These are phyloP conservation scores for Falciphora oryzae DNA, from an alignment of 2,329 filamentous ascomycete genomes.

Conservation along the genomic window DNA sequence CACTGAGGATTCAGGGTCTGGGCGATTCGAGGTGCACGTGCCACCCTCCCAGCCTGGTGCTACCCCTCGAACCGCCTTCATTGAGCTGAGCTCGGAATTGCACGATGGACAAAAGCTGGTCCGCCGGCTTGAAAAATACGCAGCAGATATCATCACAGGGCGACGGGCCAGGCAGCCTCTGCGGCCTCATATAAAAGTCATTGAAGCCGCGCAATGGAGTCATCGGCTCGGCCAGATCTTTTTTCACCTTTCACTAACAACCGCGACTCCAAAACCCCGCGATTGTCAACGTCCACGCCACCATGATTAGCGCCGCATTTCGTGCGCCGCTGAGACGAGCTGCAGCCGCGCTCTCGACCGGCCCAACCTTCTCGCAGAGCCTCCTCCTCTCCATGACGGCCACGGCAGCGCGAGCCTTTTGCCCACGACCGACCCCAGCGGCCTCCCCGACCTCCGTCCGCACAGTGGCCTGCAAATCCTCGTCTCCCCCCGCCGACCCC, in stretches of 20 bases:
- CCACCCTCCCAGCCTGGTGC: no score
- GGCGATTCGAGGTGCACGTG: not conserved
- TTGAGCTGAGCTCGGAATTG: no score
- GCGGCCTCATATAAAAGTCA: conserved; percentile 3
- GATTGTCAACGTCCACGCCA: not conserved
- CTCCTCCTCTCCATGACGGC: not conserved
- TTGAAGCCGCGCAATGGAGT: conserved; percentile 9
- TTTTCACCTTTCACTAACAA: not conserved
- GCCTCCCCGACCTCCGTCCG: not conserved
- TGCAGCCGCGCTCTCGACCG: not conserved
- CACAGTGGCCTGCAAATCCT: conserved; percentile 6
- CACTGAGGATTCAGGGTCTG: no score
- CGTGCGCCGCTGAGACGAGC: not conserved
- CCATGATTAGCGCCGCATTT: not conserved
- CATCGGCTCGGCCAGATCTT: not conserved
- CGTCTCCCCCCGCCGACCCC: not conserved
- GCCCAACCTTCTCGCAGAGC: not conserved
- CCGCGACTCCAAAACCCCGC: not conserved
- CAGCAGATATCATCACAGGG: conserved; percentile 11
- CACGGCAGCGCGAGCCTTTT: not conserved
- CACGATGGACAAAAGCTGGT: no score
- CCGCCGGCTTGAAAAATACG: conserved; percentile 11
- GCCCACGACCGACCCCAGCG: not conserved
- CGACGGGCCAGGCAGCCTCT: not conserved
- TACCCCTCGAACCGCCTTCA: no score